phyloP scores from a whole-genome alignment of 345 rosid genomes.

The Gynandropsis gynandra region DNA sequence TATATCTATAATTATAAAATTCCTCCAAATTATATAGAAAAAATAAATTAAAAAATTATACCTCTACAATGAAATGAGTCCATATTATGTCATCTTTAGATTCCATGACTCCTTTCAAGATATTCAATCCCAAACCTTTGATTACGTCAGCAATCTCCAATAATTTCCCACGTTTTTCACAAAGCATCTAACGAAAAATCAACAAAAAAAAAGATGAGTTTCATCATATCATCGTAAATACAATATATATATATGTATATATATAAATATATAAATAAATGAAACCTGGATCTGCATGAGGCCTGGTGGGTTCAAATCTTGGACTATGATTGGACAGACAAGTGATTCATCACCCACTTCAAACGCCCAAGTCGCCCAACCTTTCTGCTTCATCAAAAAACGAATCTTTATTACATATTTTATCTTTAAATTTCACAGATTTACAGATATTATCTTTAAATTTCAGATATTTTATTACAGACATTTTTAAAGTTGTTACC shows the following conservation, averaged over 20 bases:
- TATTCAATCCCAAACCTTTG: slow-evolving; percentile 61
- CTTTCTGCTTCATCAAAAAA: slow-evolving; percentile 32
- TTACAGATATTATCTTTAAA: background rate
- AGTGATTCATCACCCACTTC: slow-evolving; percentile 63
- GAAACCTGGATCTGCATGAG: slow-evolving; percentile 82
- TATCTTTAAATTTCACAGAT: slow-evolving; percentile 46
- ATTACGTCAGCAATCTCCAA: slow-evolving; percentile 77
- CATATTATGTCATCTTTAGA: slow-evolving; percentile 49
- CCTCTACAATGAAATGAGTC: slow-evolving; percentile 88
- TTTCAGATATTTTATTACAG: background rate
- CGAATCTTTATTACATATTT: slow-evolving; percentile 42
- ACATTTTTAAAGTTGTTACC: no score
- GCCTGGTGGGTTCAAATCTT: slow-evolving; percentile 63
- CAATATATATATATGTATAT: background rate
- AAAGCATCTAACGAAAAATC: slow-evolving; percentile 59
- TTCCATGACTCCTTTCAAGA: slow-evolving; percentile 81
- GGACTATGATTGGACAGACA: slow-evolving; percentile 76
- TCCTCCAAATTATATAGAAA: background rate
- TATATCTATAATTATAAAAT: background rate
- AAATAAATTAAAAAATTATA: slow-evolving; percentile 24
- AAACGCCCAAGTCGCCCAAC: slow-evolving; percentile 69
- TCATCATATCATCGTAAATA: no score
- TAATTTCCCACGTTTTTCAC: slow-evolving; percentile 66
- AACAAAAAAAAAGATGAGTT: background rate
- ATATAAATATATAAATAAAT: background rate